phyloP scores from a whole-genome alignment of 2,329 filamentous ascomycete species.

The Aspergillus sp. region DNA sequence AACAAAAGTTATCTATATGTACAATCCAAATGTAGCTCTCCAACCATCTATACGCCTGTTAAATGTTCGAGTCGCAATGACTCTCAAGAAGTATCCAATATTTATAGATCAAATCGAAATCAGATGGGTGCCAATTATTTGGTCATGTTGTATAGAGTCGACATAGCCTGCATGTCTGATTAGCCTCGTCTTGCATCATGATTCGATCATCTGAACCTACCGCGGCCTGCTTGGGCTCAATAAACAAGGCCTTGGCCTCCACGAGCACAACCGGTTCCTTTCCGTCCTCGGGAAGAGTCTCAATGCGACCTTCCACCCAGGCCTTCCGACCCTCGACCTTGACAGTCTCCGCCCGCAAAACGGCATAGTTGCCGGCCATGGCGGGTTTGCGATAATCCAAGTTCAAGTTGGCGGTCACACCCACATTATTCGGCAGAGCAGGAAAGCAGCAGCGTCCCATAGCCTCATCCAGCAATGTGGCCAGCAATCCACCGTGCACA shows the following conservation, averaged over 20 bases:
- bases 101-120: neutral
- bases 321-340: slow-evolving; percentile 92
- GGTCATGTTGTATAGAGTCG: neutral
- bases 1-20: neutral
- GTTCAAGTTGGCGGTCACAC: slow-evolving; percentile 80
- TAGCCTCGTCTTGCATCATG: neutral
- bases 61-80: neutral
- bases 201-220: slow-evolving; percentile 52
- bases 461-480: slow-evolving; percentile 91
- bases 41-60: slow-evolving; percentile 3
- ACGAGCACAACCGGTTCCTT: slow-evolving; percentile 69
- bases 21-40: neutral
- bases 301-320: slow-evolving; percentile 86
- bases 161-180: neutral
- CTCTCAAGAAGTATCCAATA: neutral
- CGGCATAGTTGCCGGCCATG: slow-evolving; percentile 72
- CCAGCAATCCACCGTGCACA: slow-evolving; percentile 84
- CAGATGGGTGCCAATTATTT: neutral
- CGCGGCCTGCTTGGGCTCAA: slow-evolving; percentile 81
- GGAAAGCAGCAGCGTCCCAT: slow-evolving; percentile 85
- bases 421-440: slow-evolving; percentile 79
- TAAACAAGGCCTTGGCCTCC: slow-evolving; percentile 82
- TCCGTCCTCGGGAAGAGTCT: slow-evolving; percentile 69
- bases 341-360: slow-evolving; percentile 75
- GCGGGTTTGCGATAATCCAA: slow-evolving; percentile 81